Evolutionary conservation across 345 rosid species (phyloP).

Genomic region (Sonneratia alba): DNA sequence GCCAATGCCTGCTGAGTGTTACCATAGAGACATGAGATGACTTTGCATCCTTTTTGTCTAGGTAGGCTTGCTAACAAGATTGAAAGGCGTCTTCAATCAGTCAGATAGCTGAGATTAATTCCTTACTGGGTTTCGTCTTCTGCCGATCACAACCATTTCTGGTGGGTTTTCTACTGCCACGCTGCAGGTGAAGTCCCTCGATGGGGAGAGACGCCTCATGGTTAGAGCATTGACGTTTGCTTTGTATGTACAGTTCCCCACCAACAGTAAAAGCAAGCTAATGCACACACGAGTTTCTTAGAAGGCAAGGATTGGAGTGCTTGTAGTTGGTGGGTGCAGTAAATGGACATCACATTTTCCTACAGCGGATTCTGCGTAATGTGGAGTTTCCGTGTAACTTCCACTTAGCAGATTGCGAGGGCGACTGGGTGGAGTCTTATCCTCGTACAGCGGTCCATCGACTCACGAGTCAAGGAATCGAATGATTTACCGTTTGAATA

Average conservation of each 20-base stretch:
- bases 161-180: no score
- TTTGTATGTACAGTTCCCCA: background rate
- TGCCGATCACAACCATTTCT: background rate
- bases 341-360: no score
- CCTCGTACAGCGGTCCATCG: background rate
- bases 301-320: background rate
- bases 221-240: background rate
- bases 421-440: no score
- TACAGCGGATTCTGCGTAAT: no score
- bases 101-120: background rate
- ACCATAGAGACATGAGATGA: constrained; percentile 57
- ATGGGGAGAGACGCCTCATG: no score
- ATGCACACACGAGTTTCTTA: no score
- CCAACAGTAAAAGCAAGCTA: no score
- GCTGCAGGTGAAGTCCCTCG: no score
- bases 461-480: background rate
- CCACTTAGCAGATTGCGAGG: background rate
- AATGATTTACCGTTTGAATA: background rate
- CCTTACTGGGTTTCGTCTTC: background rate
- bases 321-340: background rate
- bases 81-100: background rate
- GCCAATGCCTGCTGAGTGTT: constrained; percentile 58
- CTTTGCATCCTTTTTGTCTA: no score
- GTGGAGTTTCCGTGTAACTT: background rate
- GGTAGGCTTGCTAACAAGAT: no score